These are phyloP conservation scores for Ligustrum vulgare DNA, from an alignment of 257 asterid genomes.

Conservation along the genomic window DNA sequence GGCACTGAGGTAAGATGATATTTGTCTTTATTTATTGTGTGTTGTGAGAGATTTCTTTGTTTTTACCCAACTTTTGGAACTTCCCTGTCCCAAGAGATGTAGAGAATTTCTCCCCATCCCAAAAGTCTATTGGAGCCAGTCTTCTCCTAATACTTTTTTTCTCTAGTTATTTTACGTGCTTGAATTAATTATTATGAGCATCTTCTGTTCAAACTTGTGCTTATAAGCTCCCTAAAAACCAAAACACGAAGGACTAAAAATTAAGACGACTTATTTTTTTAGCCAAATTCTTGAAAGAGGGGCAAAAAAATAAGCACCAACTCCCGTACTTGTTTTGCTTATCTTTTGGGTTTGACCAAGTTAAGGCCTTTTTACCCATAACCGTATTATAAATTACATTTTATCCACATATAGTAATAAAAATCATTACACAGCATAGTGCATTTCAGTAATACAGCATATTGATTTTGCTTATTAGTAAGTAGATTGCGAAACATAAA, in stretches of 20 bases:
- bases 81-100: conserved; percentile 1
- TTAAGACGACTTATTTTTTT: background rate
- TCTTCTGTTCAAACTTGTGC: too few species aligned
- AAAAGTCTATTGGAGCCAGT: background rate
- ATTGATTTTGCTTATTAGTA: background rate
- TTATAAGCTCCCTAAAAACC: background rate
- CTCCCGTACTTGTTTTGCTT: background rate
- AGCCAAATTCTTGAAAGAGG: background rate
- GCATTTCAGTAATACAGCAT: background rate
- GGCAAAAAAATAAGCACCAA: background rate
- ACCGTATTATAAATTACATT: background rate
- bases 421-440: background rate
- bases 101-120: background rate
- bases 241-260: background rate
- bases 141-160: background rate
- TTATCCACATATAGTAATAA: background rate
- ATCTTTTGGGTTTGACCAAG: background rate
- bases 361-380: background rate
- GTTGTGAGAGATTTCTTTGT: background rate
- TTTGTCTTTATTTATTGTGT: conserved; percentile 11
- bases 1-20: conserved; percentile 68
- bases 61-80: conserved; percentile 6
- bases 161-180: conserved; percentile 5
- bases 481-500: background rate
- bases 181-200: background rate